A percentile compares a stretch with the other conserved stretches of the same genome.
Evolutionary conservation across 495 filamentous ascomycete species (phyloP).

Genomic region (Xylaria flabelliformis): DNA sequence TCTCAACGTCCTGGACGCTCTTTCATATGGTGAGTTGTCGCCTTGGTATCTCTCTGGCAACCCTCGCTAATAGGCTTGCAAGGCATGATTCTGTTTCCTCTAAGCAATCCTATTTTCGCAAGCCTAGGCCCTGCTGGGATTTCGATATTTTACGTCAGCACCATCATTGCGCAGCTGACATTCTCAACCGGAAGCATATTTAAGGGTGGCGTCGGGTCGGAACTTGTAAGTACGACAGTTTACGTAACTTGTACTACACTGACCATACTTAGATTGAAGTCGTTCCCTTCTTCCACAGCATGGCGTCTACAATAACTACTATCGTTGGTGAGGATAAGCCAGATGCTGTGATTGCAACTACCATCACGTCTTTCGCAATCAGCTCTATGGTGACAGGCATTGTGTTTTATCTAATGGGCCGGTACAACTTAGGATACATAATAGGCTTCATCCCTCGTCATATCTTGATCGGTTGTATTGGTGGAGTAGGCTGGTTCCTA

Average conservation of each 20-base stretch:
- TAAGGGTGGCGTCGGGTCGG: slow-evolving; percentile 91
- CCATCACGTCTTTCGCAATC: slow-evolving; percentile 86
- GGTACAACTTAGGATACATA: slow-evolving; percentile 82
- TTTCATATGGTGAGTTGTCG: slow-evolving; percentile 79
- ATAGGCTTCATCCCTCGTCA: slow-evolving; percentile 96
- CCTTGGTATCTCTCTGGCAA: neutral
- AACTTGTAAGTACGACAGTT: slow-evolving; percentile 68
- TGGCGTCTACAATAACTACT: slow-evolving; percentile 87
- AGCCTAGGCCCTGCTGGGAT: slow-evolving; percentile 89
- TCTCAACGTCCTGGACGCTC: slow-evolving; percentile 89
- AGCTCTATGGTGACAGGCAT: slow-evolving; percentile 90
- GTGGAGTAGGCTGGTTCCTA: slow-evolving; percentile 97
- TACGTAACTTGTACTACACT: slow-evolving; percentile 14
- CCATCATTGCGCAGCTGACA: slow-evolving; percentile 91
- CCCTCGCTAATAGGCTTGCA: slow-evolving; percentile 23
- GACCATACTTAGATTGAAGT: slow-evolving; percentile 75
- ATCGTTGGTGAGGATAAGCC: slow-evolving; percentile 80
- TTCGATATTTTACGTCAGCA: slow-evolving; percentile 98
- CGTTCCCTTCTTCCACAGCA: slow-evolving; percentile 96
- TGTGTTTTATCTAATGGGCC: slow-evolving; percentile 90
- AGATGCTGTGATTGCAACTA: slow-evolving; percentile 87
- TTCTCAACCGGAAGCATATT: slow-evolving; percentile 91
- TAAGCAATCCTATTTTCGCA: slow-evolving; percentile 82
- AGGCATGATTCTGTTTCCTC: slow-evolving; percentile 94
- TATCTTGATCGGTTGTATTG: slow-evolving; percentile 96